These are phyloP conservation scores for Lentinula raphanica DNA, from an alignment of 768 basidiomycete genomes.

Conservation along the genomic window DNA sequence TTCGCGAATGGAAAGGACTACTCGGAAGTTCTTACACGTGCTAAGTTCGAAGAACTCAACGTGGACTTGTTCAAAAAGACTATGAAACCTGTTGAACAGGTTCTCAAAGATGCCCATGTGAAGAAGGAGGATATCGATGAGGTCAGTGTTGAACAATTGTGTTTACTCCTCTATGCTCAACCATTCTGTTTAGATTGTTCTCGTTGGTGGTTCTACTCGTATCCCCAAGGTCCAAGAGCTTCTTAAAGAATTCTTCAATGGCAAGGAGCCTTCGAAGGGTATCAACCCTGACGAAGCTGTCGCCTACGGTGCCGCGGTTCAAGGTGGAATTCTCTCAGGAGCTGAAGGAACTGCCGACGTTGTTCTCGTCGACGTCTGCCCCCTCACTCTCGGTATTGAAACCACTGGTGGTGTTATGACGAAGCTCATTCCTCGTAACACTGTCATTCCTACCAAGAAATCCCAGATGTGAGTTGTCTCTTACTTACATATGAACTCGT, in stretches of 20 bases:
- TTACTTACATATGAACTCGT: neutral
- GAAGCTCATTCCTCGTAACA: constrained; percentile 96
- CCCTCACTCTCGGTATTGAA: constrained; percentile 97
- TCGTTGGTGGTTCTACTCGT: constrained; percentile 97
- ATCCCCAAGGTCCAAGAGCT: constrained; percentile 99
- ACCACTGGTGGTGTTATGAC: constrained; percentile 98
- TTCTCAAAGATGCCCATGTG: constrained; percentile 94
- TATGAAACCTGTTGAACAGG: constrained; percentile 99
- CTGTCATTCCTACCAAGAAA: constrained; percentile 97
- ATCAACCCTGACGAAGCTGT: constrained; percentile 99
- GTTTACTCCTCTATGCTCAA: neutral
- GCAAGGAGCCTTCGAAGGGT: constrained; percentile 95
- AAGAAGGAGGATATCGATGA: constrained; percentile 98
- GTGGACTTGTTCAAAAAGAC: constrained; percentile 99
- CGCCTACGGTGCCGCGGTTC: constrained; percentile 97
- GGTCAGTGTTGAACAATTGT: constrained; percentile 31
- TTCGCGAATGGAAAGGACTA: constrained; percentile 98
- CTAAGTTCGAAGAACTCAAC: constrained; percentile 99
- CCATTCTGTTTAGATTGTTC: constrained; percentile 52
- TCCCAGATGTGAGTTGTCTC: constrained; percentile 68
- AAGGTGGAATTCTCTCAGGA: constrained; percentile 96
- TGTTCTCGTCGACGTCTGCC: constrained; percentile 94
- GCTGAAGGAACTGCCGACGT: constrained; percentile 87
- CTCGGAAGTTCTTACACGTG: constrained; percentile 92
- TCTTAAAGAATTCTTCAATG: constrained; percentile 94